These are phyloP conservation scores for Penicillium flavigenum DNA, from an alignment of 495 filamentous ascomycete genomes.

Conservation along the genomic window DNA sequence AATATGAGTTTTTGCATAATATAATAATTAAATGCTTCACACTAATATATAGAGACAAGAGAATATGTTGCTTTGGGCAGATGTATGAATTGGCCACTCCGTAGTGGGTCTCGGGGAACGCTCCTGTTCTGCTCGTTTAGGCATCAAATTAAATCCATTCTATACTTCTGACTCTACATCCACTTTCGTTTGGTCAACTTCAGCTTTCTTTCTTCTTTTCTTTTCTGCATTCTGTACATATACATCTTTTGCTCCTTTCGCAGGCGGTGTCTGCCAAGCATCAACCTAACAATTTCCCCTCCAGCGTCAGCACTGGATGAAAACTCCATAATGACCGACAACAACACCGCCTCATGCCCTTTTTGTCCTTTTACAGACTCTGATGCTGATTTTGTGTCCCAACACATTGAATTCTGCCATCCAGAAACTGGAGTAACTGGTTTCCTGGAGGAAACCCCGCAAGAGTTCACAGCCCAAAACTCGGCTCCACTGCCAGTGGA, in stretches of 20 bases:
- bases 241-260: background rate
- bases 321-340: slow-evolving; percentile 25
- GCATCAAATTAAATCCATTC: slow-evolving; percentile 3
- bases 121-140: background rate
- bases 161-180: background rate
- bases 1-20: background rate
- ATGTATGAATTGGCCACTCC: background rate
- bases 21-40: background rate
- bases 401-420: slow-evolving; percentile 58
- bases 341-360: slow-evolving; percentile 41
- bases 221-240: background rate
- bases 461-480: background rate
- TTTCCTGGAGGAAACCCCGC: background rate
- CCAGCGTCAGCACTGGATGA: slow-evolving; percentile 1
- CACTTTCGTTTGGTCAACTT: background rate
- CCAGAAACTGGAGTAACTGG: slow-evolving; percentile 43
- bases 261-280: background rate
- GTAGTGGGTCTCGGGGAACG: background rate
- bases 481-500: slow-evolving; percentile 16
- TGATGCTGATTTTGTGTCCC: slow-evolving; percentile 48
- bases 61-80: background rate
- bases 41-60: background rate
- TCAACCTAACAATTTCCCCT: background rate
- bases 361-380: slow-evolving; percentile 55
- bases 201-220: background rate